Evolutionary conservation across 177 flowering plant genomes (phyloP), one percentile per base, ranked within the genome.

Genomic region (Vitis hybrid): DNA sequence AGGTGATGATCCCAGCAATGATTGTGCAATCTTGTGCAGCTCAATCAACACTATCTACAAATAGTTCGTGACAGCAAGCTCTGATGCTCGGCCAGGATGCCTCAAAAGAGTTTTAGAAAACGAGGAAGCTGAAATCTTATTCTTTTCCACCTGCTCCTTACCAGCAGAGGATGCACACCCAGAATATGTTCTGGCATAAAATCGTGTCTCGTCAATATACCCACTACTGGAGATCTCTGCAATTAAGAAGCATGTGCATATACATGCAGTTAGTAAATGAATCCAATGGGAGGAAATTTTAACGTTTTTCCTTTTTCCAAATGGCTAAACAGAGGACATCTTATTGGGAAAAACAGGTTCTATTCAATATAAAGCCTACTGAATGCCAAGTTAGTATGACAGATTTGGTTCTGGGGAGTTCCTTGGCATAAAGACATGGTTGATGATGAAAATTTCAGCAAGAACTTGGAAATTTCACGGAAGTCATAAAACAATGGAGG

Each of bases 121-220:
- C n/a, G 71, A 17, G 89, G 84, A 45, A 81, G 23, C 67, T 71
- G 73, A 18, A 94, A 66, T 21, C 93, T 78, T 62, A 89, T 66
- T 67, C 89, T 84, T 74, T 88, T 90, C 93, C 91, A 92, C 76
- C 81, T 87, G 84, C 87, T 85, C 57, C 60, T 72, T 23, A 55
- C 62, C 75, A 92, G 80, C 52, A 34, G 56, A 12, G 98, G 97
- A 70, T 94, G 83, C 85, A 91, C 73, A 18, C 82, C 78, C 64
- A 94, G 57, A 74, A 94, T 75, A 73, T 94, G 95, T 64, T 91
- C 97, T 2, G 98, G 87, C 97, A 91, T 91, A 81, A 94, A 94
- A 71, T 94, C 98, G 62, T 94, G 98, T 82, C 98, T 82, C 0
- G 98, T 94, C 80, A 94, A 73, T 73, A 94, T 82, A 12, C 98